These are phyloP conservation scores for Gyrodon lividus DNA, from an alignment of 768 basidiomycete genomes.

Conservation along the genomic window DNA sequence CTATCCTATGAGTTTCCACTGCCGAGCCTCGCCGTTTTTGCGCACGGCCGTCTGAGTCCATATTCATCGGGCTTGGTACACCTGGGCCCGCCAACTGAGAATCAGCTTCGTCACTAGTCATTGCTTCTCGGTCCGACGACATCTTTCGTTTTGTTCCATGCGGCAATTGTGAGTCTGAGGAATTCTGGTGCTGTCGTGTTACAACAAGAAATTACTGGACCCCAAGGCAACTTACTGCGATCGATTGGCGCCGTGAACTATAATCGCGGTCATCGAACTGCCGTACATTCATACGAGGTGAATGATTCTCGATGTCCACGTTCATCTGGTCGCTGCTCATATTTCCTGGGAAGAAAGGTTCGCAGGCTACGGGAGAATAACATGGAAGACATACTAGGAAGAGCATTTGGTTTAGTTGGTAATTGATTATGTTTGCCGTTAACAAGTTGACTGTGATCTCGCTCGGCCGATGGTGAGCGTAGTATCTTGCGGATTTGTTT, in stretches of 20 bases:
- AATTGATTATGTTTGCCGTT: constrained; percentile 21
- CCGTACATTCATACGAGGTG: constrained; percentile 32
- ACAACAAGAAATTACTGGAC: neutral
- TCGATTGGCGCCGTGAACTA: constrained; percentile 70
- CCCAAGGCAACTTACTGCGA: constrained; percentile 48
- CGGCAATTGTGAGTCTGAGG: constrained; percentile 40
- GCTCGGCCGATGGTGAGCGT: constrained; percentile 55
- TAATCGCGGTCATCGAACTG: constrained; percentile 56
- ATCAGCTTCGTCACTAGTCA: constrained; percentile 63
- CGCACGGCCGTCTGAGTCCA: constrained; percentile 64
- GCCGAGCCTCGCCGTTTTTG: constrained; percentile 84
- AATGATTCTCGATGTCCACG: constrained; percentile 35
- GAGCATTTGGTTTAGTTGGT: constrained; percentile 17
- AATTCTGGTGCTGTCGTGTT: constrained; percentile 23
- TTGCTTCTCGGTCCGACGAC: constrained; percentile 60
- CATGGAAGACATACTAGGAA: constrained; percentile 22
- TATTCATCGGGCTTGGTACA: constrained; percentile 55
- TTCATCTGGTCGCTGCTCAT: constrained; percentile 38
- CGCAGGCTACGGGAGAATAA: constrained; percentile 11
- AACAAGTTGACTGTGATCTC: constrained; percentile 24
- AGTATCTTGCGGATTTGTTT: constrained; percentile 54
- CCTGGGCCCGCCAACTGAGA: constrained; percentile 68
- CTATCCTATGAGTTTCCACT: constrained; percentile 74
- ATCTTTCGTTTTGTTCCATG: constrained; percentile 84
- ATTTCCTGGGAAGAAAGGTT: constrained; percentile 27